A percentile compares a stretch with the other conserved stretches of the same genome.
These are phyloP conservation scores for Zasmidium cellare DNA, from an alignment of 2,329 filamentous ascomycete genomes.

Conservation along the genomic window DNA sequence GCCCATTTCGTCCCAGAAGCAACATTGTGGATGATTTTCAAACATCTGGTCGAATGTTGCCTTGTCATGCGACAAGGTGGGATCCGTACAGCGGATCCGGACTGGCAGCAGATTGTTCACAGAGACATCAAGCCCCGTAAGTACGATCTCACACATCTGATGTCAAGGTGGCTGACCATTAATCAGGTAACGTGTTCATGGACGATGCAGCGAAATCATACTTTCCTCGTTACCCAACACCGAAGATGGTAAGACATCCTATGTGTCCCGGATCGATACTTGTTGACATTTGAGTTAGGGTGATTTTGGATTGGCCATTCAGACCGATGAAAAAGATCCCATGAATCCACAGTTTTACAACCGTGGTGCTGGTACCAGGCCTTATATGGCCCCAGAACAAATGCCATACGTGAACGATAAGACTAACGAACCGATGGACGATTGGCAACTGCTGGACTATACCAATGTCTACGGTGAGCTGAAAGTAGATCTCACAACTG, in stretches of 20 bases:
- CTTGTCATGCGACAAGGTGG: slow-evolving; percentile 1
- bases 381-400: slow-evolving; percentile 14
- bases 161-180: not conserved
- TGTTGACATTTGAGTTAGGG: not conserved
- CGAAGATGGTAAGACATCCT: slow-evolving; percentile 1
- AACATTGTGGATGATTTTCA: not conserved
- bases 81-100: not conserved
- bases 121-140: slow-evolving; percentile 17
- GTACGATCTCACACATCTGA: not conserved
- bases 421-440: slow-evolving; percentile 3
- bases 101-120: slow-evolving; percentile 16
- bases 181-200: slow-evolving; percentile 15
- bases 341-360: slow-evolving; percentile 6
- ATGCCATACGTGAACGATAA: not conserved
- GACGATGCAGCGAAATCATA: not conserved
- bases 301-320: slow-evolving; percentile 11
- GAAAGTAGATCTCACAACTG: not conserved
- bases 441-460: not conserved
- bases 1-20: not conserved
- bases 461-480: slow-evolving; percentile 4
- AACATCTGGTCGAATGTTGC: not conserved
- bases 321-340: slow-evolving; percentile 5
- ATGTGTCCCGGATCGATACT: not conserved
- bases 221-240: slow-evolving; percentile 1
- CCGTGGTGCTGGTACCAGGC: not conserved